Evolutionary conservation across 306 rosid species (phyloP).

Genomic region (Bauhinia variegata): DNA sequence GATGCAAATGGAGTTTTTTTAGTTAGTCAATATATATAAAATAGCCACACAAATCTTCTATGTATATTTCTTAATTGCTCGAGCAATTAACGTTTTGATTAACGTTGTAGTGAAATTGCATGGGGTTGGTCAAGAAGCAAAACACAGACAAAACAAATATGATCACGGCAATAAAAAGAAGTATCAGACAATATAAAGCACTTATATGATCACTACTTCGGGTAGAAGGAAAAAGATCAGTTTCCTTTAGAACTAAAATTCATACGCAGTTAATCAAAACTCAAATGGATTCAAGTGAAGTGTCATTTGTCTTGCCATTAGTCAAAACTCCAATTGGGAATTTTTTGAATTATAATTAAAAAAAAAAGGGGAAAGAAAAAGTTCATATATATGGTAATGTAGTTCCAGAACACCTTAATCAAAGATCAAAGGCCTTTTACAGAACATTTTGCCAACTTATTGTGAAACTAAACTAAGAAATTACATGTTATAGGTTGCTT

Average conservation of each 20-base stretch:
- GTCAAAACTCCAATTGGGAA: too few relatives aligned
- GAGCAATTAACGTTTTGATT: background rate
- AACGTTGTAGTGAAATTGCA: background rate
- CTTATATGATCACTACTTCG: background rate
- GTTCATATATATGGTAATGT: too few relatives aligned
- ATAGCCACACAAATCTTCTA: background rate
- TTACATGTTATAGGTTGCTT: too few relatives aligned
- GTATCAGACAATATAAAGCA: background rate
- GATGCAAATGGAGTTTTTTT: background rate
- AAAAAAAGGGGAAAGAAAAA: too few relatives aligned
- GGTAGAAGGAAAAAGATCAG: background rate
- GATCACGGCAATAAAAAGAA: background rate
- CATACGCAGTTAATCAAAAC: background rate
- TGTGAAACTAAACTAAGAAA: too few relatives aligned
- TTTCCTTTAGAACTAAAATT: background rate
- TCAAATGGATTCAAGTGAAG: background rate
- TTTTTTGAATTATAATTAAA: too few relatives aligned
- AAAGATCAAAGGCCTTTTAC: too few relatives aligned
- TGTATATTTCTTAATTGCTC: background rate
- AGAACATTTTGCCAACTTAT: too few relatives aligned
- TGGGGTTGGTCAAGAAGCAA: conserved; percentile 2
- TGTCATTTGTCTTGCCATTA: too few relatives aligned
- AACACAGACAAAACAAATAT: background rate
- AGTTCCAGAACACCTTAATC: too few relatives aligned
- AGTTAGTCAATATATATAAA: too few relatives aligned